Evolutionary conservation across 148 eudicot species (phyloP).

Genomic region (Rhododendron simsii): DNA sequence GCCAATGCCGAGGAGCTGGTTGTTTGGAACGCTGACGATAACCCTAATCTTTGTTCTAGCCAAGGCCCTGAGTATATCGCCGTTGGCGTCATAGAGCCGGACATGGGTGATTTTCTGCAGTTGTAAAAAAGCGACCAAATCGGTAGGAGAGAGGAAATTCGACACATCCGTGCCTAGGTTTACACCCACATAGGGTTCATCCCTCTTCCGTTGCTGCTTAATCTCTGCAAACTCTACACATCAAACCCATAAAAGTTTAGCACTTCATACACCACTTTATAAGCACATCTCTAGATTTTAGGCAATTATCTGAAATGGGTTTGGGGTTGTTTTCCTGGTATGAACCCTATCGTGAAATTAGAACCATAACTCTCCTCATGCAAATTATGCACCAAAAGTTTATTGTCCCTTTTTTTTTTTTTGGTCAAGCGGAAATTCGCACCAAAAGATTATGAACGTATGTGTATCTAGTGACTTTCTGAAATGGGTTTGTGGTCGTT

Average conservation of each 20-base stretch:
- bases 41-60: conserved; percentile 77
- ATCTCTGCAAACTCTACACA: conserved; percentile 33
- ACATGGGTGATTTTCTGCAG: conserved; percentile 73
- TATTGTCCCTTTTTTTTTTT: no score
- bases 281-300: background rate
- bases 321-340: background rate
- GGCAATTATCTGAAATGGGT: background rate
- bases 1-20: conserved; percentile 76
- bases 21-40: conserved; percentile 74
- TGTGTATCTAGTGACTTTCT: background rate
- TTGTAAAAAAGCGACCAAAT: conserved; percentile 59
- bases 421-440: no score
- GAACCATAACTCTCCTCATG: background rate
- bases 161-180: conserved; percentile 79
- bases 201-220: conserved; percentile 33
- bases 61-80: conserved; percentile 61
- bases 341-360: background rate
- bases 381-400: background rate
- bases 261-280: background rate
- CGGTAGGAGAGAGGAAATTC: conserved; percentile 46
- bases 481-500: background rate
- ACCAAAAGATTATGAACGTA: background rate
- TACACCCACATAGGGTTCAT: conserved; percentile 72
- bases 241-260: background rate
- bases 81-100: conserved; percentile 66